Evolutionary conservation across 1,284 basidiomycete species (phyloP), one percentile per base, ranked within the genome.

Genomic region (Trametes sp.): DNA sequence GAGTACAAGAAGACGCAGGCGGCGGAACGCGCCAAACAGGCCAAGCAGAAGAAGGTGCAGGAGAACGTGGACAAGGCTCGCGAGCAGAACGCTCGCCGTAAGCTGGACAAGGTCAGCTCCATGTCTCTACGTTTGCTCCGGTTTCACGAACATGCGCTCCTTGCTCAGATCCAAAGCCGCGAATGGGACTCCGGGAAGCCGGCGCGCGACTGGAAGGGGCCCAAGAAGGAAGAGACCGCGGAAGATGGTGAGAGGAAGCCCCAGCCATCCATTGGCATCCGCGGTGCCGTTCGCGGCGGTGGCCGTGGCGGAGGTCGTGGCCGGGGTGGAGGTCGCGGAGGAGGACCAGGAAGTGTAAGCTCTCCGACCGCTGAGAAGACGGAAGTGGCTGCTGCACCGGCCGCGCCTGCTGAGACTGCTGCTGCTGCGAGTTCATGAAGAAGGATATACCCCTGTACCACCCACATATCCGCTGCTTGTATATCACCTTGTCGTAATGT

Each of bases 111-210:
- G 70, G 74, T 74, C 49, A 13, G 67, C 44, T 29, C 33, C 24
- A n/a, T 7, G n/a, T 16, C 1, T 19, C 8, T 26, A 6, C 21
- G 5, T 4, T 23, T 4, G 28, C 23, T 9, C 19, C 19, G 19
- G 5, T 9, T 16, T 11, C 35, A 23, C 26, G 5, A 38, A 41
- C 36, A 4, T 26, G 19, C 51, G 11, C 24, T 7, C 46, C 48
- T 0, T 26, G 0, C 26, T 14, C 54, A 74, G 76, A 80, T 86
- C 14, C 85, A 86, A 67, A 86, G 77, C 63, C 83, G 91, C n/a
- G 92, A 94, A 76, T 93, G 91, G 91, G 91, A 93, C 72, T 87
- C 89, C 29, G 87, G 85, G n/a, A 93, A 93, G 72, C 80, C 84
- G 24, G 70, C 78, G 24, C 76, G 74, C 29, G 80, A 82, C 24